Conservation (phyloP, 495 filamentous ascomycete species). For the Xylaria scruposa region DNA sequence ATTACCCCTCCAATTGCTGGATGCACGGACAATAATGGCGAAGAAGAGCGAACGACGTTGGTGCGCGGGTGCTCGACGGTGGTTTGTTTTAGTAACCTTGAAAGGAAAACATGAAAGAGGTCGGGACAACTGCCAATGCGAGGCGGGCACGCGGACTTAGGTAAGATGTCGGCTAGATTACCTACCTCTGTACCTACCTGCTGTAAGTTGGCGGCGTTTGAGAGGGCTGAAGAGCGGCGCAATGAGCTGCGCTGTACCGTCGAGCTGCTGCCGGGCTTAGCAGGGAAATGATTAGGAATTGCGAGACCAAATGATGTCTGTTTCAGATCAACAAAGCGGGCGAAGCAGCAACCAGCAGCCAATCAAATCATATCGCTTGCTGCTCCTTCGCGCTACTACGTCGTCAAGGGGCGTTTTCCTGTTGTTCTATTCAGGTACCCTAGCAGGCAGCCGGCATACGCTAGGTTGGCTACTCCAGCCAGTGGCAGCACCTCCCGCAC, state of each 20-base stretch:
- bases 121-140: not conserved
- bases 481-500: slow-evolving; percentile 14
- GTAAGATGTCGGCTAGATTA: not conserved
- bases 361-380: not conserved
- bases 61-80: not conserved
- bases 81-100: slow-evolving; percentile 5
- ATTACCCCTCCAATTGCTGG: not conserved
- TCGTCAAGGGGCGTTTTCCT: not conserved
- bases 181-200: too few relatives aligned
- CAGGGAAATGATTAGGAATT: slow-evolving; percentile 1
- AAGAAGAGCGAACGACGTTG: not conserved
- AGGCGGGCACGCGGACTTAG: not conserved
- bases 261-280: slow-evolving; percentile 6
- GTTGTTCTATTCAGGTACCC: not conserved
- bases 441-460: too few relatives aligned
- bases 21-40: not conserved
- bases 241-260: not conserved
- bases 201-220: not conserved
- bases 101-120: slow-evolving; percentile 7
- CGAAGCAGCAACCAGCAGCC: slow-evolving; percentile 23
- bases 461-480: slow-evolving; percentile 4
- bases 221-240: slow-evolving; percentile 1
- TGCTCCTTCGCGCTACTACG: slow-evolving; percentile 11
- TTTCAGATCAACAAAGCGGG: slow-evolving; percentile 33
- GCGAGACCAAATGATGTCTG: slow-evolving; percentile 18